A percentile compares a stretch with the other conserved stretches of the same genome.
phyloP scores from a whole-genome alignment of 257 asterid genomes.

The Ilex asprella region DNA sequence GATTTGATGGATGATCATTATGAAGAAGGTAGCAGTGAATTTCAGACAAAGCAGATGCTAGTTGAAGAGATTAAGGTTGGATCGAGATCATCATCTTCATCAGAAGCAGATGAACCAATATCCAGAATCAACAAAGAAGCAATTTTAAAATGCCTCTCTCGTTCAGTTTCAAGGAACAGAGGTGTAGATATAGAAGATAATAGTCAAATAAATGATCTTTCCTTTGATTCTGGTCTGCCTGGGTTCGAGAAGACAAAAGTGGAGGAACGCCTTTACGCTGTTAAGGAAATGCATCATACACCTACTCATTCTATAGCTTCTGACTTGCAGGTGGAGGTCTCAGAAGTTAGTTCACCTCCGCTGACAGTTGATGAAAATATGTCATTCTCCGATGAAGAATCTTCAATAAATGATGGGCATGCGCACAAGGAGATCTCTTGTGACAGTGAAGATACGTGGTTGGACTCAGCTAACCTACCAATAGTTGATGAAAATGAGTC shows the following conservation, averaged over 20 bases:
- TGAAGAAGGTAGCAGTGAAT: constrained; percentile 16
- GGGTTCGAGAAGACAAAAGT: constrained; percentile 23
- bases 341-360: constrained; percentile 71
- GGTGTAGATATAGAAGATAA: constrained; percentile 20
- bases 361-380: constrained; percentile 37
- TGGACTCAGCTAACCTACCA: constrained; percentile 21
- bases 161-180: constrained; percentile 35
- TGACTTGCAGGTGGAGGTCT: constrained; percentile 84
- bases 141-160: constrained; percentile 57
- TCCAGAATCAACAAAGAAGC: constrained; percentile 60
- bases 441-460: constrained; percentile 28
- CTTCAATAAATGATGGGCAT: constrained; percentile 23
- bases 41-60: constrained; percentile 17
- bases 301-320: constrained; percentile 72
- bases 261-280: constrained; percentile 28
- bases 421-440: constrained; percentile 20
- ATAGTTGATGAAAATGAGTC: constrained; percentile 31
- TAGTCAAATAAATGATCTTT: constrained; percentile 12
- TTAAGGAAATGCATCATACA: constrained; percentile 24
- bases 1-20: constrained; percentile 2
- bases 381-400: constrained; percentile 38
- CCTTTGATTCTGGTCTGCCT: constrained; percentile 13
- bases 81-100: constrained; percentile 38
- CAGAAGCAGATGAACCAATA: constrained; percentile 46
- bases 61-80: constrained; percentile 19